These are phyloP conservation scores for Eucalyptus sp. DNA, from an alignment of 345 rosid genomes.

Conservation along the genomic window DNA sequence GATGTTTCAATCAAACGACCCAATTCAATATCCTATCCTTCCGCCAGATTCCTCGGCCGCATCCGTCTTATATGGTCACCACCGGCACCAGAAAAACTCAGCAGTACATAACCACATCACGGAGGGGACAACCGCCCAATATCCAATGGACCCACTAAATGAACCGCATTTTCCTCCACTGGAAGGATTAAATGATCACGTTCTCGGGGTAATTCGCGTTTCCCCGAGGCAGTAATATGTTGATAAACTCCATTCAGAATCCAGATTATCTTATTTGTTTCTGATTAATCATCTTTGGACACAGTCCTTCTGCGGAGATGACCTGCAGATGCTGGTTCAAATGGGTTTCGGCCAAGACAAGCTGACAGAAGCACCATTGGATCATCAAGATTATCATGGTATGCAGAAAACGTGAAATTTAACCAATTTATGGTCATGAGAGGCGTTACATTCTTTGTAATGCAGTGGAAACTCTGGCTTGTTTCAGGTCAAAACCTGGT, in stretches of 20 bases:
- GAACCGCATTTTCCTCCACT: slow-evolving; percentile 28
- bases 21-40: slow-evolving; percentile 30
- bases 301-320: slow-evolving; percentile 48
- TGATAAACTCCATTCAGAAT: background rate
- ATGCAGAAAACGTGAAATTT: background rate
- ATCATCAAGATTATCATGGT: background rate
- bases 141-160: slow-evolving; percentile 25
- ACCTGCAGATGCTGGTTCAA: slow-evolving; percentile 59
- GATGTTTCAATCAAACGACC: slow-evolving; percentile 37
- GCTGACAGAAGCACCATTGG: slow-evolving; percentile 1
- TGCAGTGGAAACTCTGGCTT: background rate
- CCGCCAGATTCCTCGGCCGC: slow-evolving; percentile 46
- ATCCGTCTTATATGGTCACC: slow-evolving; percentile 27
- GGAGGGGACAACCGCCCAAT: slow-evolving; percentile 16
- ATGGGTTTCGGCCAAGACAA: slow-evolving; percentile 59
- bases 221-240: background rate
- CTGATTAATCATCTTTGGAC: background rate
- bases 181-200: slow-evolving; percentile 12
- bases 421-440: background rate
- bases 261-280: background rate
- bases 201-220: slow-evolving; percentile 28
- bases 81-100: slow-evolving; percentile 9
- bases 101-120: slow-evolving; percentile 13
- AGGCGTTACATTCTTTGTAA: slow-evolving; percentile 12
- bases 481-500: slow-evolving; percentile 26